These are phyloP conservation scores for Pisolithus tinctorius DNA, from an alignment of 768 basidiomycete genomes.

Conservation along the genomic window DNA sequence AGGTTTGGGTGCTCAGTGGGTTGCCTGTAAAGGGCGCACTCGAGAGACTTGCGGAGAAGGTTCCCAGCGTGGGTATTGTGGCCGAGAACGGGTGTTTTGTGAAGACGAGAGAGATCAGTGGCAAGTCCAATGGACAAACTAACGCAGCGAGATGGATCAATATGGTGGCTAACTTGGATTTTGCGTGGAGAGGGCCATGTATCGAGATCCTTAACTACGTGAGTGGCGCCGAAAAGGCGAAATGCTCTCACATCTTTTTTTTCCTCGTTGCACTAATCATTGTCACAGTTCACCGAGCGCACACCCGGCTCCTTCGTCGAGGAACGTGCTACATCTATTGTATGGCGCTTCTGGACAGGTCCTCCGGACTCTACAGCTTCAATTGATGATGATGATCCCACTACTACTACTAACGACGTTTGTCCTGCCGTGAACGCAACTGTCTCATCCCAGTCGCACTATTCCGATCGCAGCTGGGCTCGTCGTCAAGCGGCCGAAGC, in stretches of 20 bases:
- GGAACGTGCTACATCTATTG: slow-evolving; percentile 72
- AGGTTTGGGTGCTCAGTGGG: slow-evolving; percentile 81
- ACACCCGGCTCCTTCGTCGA: slow-evolving; percentile 84
- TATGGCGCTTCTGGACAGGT: slow-evolving; percentile 82
- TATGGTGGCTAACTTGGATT: slow-evolving; percentile 72
- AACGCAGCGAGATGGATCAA: slow-evolving; percentile 52
- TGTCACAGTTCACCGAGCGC: slow-evolving; percentile 74
- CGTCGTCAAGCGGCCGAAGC: slow-evolving; percentile 83
- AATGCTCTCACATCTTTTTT: background rate
- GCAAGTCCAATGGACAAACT: slow-evolving; percentile 8
- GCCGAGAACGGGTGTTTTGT: slow-evolving; percentile 89
- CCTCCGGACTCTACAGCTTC: slow-evolving; percentile 16
- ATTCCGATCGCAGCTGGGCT: slow-evolving; percentile 71
- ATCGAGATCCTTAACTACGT: slow-evolving; percentile 83
- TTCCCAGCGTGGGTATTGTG: slow-evolving; percentile 72
- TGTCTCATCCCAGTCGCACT: slow-evolving; percentile 19
- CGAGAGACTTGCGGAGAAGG: slow-evolving; percentile 51
- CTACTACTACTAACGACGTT: slow-evolving; percentile 8
- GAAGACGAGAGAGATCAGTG: slow-evolving; percentile 37
- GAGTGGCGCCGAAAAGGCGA: slow-evolving; percentile 20
- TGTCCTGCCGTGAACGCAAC: background rate
- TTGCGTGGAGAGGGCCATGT: slow-evolving; percentile 77
- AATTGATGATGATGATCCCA: slow-evolving; percentile 9
- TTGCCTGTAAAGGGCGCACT: slow-evolving; percentile 56
- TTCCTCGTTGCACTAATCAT: background rate